These are phyloP conservation scores for Balamuthia mandrillaris DNA, from an alignment of 208 protist genomes.

Conservation along the genomic window DNA sequence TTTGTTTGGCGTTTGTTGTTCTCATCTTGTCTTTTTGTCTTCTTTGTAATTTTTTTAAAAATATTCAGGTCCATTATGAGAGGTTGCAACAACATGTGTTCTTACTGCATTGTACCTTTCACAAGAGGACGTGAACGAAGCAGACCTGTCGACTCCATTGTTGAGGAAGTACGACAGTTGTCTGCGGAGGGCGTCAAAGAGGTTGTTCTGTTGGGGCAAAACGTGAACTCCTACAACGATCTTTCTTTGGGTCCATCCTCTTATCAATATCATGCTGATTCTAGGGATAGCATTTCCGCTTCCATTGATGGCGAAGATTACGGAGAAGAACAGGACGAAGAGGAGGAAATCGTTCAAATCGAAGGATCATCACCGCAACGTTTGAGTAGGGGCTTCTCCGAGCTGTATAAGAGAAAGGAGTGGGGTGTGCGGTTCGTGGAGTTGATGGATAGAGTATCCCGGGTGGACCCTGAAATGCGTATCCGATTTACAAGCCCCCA, in stretches of 20 bases:
- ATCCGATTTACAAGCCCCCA: conserved; percentile 82
- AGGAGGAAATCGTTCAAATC: too few species aligned
- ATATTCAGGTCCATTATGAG: conserved; percentile 72
- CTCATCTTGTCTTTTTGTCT: too few species aligned
- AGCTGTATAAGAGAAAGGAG: conserved; percentile 45
- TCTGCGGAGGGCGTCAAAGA: conserved; percentile 13
- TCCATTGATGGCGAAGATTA: too few species aligned
- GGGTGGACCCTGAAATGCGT: conserved; percentile 70
- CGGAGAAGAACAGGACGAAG: too few species aligned
- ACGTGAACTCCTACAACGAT: conserved; percentile 79
- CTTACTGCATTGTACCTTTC: conserved; percentile 84
- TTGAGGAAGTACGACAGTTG: conserved; percentile 60
- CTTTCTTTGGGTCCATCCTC: background rate
- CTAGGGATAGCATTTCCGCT: too few species aligned
- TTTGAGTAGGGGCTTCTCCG: conserved; percentile 44
- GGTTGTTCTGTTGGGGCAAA: conserved; percentile 77
- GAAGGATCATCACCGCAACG: too few species aligned
- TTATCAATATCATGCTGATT: too few species aligned
- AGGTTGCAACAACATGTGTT: conserved; percentile 86
- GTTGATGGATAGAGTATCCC: conserved; percentile 59
- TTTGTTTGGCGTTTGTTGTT: too few species aligned
- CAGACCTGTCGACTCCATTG: conserved; percentile 57
- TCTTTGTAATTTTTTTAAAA: too few species aligned
- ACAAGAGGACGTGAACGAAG: conserved; percentile 73
- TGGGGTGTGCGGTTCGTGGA: conserved; percentile 71